These are phyloP conservation scores for Colletotrichum zoysiae DNA, from an alignment of 2,329 filamentous ascomycete genomes.

Conservation along the genomic window DNA sequence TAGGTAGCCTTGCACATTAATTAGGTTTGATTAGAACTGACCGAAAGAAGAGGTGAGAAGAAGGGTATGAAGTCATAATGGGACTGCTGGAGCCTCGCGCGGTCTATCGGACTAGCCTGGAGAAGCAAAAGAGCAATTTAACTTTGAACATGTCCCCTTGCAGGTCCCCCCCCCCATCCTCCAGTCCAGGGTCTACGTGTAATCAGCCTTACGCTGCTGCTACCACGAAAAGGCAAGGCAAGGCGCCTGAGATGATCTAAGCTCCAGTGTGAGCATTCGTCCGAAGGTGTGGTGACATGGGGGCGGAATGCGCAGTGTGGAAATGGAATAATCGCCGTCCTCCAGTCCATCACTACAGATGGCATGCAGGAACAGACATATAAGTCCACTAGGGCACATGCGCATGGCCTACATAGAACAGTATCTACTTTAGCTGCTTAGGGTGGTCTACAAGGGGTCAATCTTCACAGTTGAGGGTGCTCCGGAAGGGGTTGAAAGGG, in stretches of 20 bases:
- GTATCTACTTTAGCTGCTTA: too few relatives aligned
- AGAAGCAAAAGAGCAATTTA: slow-evolving; percentile 16
- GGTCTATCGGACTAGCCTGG: slow-evolving; percentile 12
- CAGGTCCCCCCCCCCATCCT: slow-evolving; percentile 8
- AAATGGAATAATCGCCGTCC: neutral
- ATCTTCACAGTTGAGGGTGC: slow-evolving; percentile 6
- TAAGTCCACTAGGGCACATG: slow-evolving; percentile 9
- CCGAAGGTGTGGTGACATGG: slow-evolving; percentile 30
- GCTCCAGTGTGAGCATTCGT: slow-evolving; percentile 21
- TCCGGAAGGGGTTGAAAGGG: slow-evolving; percentile 1
- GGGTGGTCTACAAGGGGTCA: neutral
- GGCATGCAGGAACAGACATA: slow-evolving; percentile 12
- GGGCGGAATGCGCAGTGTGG: slow-evolving; percentile 23
- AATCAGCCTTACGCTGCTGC: slow-evolving; percentile 37
- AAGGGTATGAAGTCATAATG: slow-evolving; percentile 24
- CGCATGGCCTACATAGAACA: neutral
- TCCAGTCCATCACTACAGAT: slow-evolving; percentile 2
- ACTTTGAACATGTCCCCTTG: slow-evolving; percentile 12
- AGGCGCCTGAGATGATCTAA: slow-evolving; percentile 30
- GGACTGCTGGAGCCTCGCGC: neutral
- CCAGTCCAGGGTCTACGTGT: slow-evolving; percentile 13
- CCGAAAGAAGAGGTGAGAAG: neutral
- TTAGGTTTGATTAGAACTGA: slow-evolving; percentile 20
- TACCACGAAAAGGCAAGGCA: slow-evolving; percentile 24
- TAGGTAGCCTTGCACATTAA: slow-evolving; percentile 6